phyloP scores from a whole-genome alignment of 352 stramenopile genomes.

The Albugo laibachii region DNA sequence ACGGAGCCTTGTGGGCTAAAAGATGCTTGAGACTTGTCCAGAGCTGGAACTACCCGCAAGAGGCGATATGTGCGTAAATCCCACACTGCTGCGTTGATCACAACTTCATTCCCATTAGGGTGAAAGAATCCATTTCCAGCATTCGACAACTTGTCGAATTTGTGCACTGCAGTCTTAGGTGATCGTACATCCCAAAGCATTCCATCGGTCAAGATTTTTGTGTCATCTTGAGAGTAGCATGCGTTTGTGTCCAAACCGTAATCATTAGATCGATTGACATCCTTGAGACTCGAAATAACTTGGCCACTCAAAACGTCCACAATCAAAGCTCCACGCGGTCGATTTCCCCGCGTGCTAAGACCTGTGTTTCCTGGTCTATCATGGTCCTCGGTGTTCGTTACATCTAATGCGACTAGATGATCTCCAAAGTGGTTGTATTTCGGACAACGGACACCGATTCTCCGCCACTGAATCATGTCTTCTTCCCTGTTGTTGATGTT shows the following conservation, averaged over 20 bases:
- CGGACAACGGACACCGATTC: constrained; percentile 28
- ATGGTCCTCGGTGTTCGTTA: constrained; percentile 12
- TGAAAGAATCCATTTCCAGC: constrained; percentile 70
- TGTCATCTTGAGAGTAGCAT: constrained; percentile 48
- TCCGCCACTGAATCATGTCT: constrained; percentile 26
- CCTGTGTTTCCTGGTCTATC: constrained; percentile 7
- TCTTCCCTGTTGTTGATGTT: constrained; percentile 38
- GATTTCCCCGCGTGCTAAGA: no score
- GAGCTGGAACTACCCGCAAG: constrained; percentile 61
- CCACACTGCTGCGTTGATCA: constrained; percentile 81
- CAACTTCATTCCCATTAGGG: constrained; percentile 73
- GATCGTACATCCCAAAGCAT: constrained; percentile 67
- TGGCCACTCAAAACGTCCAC: constrained; percentile 46
- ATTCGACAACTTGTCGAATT: constrained; percentile 81
- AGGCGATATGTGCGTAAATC: constrained; percentile 72
- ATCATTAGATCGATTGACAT: constrained; percentile 41
- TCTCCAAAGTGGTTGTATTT: constrained; percentile 70
- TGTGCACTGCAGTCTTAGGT: constrained; percentile 52
- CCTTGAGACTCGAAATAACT: constrained; percentile 35
- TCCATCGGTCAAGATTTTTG: constrained; percentile 53
- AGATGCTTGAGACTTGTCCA: constrained; percentile 69
- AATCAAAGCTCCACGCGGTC: constrained; percentile 23
- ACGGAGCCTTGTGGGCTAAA: constrained; percentile 50
- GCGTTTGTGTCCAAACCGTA: constrained; percentile 65
- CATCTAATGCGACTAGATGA: constrained; percentile 43